Evolutionary conservation across 2,329 filamentous ascomycete genomes (phyloP), one percentile per base, ranked within the genome.

Genomic region (Verticillium longisporum): DNA sequence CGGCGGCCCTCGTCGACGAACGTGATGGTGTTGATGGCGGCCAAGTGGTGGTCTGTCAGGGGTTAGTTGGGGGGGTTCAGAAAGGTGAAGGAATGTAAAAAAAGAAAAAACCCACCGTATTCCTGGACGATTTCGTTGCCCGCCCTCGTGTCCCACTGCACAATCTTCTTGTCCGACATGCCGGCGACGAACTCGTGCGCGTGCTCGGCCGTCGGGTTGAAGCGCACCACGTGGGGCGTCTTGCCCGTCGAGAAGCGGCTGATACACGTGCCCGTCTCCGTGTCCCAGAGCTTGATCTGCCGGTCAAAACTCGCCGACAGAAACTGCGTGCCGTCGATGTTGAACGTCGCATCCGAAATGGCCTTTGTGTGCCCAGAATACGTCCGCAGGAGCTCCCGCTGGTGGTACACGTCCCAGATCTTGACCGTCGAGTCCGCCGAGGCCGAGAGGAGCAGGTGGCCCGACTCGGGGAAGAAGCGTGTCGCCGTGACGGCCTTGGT

Each of bases 121-220:
- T 98, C 95, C 72, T 99, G 96, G 13, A 97, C 90, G 62, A 95
- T 83, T 69, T 96, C 87, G 66, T 86, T 86, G 63, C 81, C 77
- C 6, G 88, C 87, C 33, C 96, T 86, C 2, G 88, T 93, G 75
- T 99, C 95, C 75, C 96, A 99, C 72, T 99, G 95, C 53, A 99
- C 84, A 68, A 99, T 99, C 80, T 97, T 97, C 81, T 99, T 99
- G 76, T 99, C 94, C 41, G 91, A 95, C 91, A 98, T 96, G 69
- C 95, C 95, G 1, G 92, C 93, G 61, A 99, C 77, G 75, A 99
- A 99, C 74, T 98, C 94, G 72, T 95, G 89, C 9, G 88, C 85
- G 66, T 89, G 86, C 60, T 90, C 87, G 0, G 83, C 79, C 57
- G 87, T 85, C 0, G 94, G 93, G 75, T 98, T 96, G 82, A 98